Evolutionary conservation across 805 yeast genomes (phyloP).

Genomic region (Sungouiozyma ichnusensis): DNA sequence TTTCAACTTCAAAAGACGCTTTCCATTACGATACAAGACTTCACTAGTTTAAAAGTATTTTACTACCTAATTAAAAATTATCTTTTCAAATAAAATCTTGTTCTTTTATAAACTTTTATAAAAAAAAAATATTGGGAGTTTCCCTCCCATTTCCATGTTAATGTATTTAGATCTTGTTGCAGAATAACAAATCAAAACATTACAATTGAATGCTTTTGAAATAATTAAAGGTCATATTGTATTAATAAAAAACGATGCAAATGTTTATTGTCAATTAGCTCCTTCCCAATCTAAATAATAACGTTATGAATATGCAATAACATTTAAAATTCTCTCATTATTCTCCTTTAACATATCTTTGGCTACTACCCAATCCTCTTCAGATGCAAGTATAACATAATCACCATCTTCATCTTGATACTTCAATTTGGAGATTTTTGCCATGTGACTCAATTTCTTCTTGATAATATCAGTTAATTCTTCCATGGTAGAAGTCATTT

Average conservation of each 20-base stretch:
- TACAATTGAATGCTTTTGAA: no score
- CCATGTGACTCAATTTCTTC: conserved; percentile 44
- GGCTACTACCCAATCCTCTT: conserved; percentile 84
- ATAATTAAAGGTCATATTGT: no score
- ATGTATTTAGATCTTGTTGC: no score
- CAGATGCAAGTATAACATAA: conserved; percentile 70
- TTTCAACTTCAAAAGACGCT: not conserved
- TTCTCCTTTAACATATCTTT: conserved; percentile 52
- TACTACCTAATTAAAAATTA: not conserved
- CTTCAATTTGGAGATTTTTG: conserved; percentile 45
- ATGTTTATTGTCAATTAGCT: no score
- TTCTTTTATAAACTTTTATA: not conserved
- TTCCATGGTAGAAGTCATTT: conserved; percentile 38
- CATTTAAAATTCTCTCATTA: conserved; percentile 37
- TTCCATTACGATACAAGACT: not conserved
- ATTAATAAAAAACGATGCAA: no score
- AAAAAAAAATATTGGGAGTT: not conserved
- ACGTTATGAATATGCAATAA: conserved; percentile 30
- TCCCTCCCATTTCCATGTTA: not conserved
- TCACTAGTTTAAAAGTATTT: not conserved
- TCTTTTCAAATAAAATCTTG: not conserved
- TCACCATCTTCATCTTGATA: conserved; percentile 96
- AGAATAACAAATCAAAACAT: no score
- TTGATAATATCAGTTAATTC: conserved; percentile 50
- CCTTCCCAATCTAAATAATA: not conserved